phyloP scores from a whole-genome alignment of 2,329 filamentous ascomycete species.

The Exophiala sp. region DNA sequence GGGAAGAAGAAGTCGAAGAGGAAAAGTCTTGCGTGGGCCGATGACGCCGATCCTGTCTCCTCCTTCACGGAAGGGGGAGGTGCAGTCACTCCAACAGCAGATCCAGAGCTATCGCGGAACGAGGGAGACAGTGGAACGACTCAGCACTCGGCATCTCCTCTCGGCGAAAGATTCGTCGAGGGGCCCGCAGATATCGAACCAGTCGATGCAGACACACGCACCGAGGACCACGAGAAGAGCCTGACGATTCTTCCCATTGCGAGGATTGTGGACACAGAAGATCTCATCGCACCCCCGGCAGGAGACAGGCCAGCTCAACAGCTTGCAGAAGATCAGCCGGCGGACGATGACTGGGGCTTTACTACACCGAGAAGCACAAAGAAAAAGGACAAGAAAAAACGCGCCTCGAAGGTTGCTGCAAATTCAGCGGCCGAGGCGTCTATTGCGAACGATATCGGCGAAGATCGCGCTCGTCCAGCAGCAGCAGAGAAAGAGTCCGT shows the following conservation, averaged over 20 bases:
- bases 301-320: neutral
- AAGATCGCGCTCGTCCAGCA: neutral
- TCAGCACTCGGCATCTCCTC: too few relatives aligned
- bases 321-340: neutral
- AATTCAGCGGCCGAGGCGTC: neutral
- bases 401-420: neutral
- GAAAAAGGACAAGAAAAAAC: neutral
- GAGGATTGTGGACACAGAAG: slow-evolving; percentile 12
- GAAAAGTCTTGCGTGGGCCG: slow-evolving; percentile 7
- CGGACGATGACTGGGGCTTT: neutral
- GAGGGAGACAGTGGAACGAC: neutral
- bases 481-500: too few relatives aligned
- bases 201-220: too few relatives aligned
- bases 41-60: slow-evolving; percentile 6
- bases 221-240: too few relatives aligned
- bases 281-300: neutral
- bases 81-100: neutral
- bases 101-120: slow-evolving; percentile 11
- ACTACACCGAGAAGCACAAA: neutral
- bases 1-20: slow-evolving; percentile 22
- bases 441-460: neutral
- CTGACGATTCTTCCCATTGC: too few relatives aligned
- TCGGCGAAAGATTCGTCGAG: neutral
- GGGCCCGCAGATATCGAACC: neutral
- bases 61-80: neutral